Conservation (phyloP, 768 basidiomycete genomes). For the Psilocybe azurescens region DNA sequence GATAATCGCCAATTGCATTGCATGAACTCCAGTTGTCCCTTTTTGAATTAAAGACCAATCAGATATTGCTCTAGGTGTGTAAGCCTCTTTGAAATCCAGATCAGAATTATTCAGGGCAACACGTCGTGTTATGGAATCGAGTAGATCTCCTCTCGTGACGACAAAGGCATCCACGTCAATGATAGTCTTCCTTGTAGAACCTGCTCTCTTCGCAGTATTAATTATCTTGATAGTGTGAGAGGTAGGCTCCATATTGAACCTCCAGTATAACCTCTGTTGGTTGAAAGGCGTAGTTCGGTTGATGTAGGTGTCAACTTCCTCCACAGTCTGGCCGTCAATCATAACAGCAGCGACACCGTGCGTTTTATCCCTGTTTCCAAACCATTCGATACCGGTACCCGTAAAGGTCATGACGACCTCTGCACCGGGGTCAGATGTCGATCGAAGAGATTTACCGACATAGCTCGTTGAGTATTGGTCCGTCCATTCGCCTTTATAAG, state of each 20-base stretch:
- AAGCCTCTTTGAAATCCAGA: neutral
- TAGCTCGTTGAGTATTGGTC: conserved; percentile 57
- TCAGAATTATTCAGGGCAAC: neutral
- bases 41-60: conserved; percentile 66
- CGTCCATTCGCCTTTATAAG: conserved; percentile 65
- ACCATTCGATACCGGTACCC: conserved; percentile 84
- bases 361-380: conserved; percentile 58
- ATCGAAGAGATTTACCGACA: conserved; percentile 53
- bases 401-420: conserved; percentile 61
- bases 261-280: conserved; percentile 73
- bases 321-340: conserved; percentile 56
- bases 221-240: conserved; percentile 70
- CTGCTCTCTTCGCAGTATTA: conserved; percentile 51
- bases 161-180: conserved; percentile 72
- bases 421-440: conserved; percentile 54
- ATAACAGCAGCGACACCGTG: conserved; percentile 64
- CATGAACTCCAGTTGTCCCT: conserved; percentile 77
- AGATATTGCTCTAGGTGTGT: conserved; percentile 11
- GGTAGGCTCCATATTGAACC: conserved; percentile 52
- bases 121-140: conserved; percentile 2
- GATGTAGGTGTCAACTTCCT: conserved; percentile 52
- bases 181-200: conserved; percentile 36
- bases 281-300: conserved; percentile 33
- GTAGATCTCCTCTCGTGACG: conserved; percentile 51
- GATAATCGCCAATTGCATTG: conserved; percentile 77